These are phyloP conservation scores for Talaromyces piceae DNA, from an alignment of 2,329 filamentous ascomycete species.

Conservation along the genomic window DNA sequence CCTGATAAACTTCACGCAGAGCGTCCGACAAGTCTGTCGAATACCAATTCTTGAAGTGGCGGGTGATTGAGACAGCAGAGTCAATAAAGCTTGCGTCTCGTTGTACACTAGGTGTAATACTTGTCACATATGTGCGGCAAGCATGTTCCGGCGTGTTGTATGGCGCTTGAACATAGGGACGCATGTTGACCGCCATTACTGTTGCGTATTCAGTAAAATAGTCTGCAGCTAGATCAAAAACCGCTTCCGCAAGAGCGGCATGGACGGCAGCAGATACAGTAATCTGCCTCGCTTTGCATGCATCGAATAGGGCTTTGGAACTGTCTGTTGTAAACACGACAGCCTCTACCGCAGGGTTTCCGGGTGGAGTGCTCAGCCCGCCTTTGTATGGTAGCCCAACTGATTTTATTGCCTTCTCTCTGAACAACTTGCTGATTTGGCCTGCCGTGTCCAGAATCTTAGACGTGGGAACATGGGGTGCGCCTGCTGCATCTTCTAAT, in stretches of 20 bases:
- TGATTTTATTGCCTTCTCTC: slow-evolving; percentile 6
- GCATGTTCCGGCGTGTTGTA: slow-evolving; percentile 12
- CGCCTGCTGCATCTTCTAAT: slow-evolving; percentile 12
- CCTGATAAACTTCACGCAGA: slow-evolving; percentile 9
- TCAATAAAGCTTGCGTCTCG: slow-evolving; percentile 7
- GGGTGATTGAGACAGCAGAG: slow-evolving; percentile 4
- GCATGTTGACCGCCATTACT: slow-evolving; percentile 14
- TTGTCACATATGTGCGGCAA: slow-evolving; percentile 12
- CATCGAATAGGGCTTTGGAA: slow-evolving; percentile 7
- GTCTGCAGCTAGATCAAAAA: slow-evolving; percentile 8
- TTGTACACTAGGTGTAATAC: slow-evolving; percentile 8
- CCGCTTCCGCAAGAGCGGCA: slow-evolving; percentile 8
- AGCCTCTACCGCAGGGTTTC: neutral
- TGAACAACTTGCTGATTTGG: slow-evolving; percentile 5
- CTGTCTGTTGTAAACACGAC: slow-evolving; percentile 8
- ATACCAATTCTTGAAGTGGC: slow-evolving; percentile 11
- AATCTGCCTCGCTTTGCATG: slow-evolving; percentile 11
- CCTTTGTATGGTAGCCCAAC: slow-evolving; percentile 12
- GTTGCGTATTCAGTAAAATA: slow-evolving; percentile 6
- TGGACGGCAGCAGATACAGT: slow-evolving; percentile 12
- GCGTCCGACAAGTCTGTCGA: slow-evolving; percentile 5
- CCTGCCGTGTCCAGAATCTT: slow-evolving; percentile 7
- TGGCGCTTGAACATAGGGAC: slow-evolving; percentile 10
- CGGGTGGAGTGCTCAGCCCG: slow-evolving; percentile 8
- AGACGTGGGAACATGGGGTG: slow-evolving; percentile 1